Percentiles rank a stretch among this genome's conserved stretches.
These are phyloP conservation scores for Cordia subcordata DNA, from an alignment of 257 asterid genomes.

Conservation along the genomic window DNA sequence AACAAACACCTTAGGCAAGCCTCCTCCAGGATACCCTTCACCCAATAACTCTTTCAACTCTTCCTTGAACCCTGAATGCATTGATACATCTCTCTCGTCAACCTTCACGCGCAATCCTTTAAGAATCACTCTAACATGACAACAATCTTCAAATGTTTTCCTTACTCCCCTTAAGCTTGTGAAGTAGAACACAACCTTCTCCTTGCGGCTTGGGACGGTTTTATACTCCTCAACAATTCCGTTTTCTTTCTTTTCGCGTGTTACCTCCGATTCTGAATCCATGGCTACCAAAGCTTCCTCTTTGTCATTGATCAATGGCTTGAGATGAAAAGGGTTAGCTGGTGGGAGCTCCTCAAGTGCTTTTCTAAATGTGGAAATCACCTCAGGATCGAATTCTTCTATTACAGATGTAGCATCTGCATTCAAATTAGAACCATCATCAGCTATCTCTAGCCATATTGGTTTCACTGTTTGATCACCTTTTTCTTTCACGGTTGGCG, in stretches of 20 bases:
- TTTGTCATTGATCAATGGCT: conserved; percentile 18
- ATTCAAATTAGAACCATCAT: conserved; percentile 40
- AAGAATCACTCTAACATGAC: conserved; percentile 63
- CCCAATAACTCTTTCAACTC: conserved; percentile 67
- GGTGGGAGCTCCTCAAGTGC: conserved; percentile 83
- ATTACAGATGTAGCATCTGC: conserved; percentile 49
- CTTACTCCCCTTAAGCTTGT: conserved; percentile 89
- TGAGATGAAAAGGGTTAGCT: conserved; percentile 63
- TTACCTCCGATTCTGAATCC: conserved; percentile 19
- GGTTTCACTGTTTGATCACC: conserved; percentile 31
- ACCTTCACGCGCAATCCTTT: conserved; percentile 68
- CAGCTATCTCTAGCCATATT: conserved; percentile 36
- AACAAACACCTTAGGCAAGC: conserved; percentile 67
- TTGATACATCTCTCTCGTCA: conserved; percentile 89
- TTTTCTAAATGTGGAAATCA: conserved; percentile 58
- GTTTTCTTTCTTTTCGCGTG: conserved; percentile 5
- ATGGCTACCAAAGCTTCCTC: conserved; percentile 15
- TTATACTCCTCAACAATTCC: neutral
- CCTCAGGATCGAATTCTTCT: conserved; percentile 75
- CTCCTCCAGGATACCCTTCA: conserved; percentile 30
- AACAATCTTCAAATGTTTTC: conserved; percentile 92
- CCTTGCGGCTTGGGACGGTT: conserved; percentile 22
- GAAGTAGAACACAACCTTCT: conserved; percentile 60
- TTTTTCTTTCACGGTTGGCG: conserved; percentile 37
- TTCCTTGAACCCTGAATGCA: conserved; percentile 91